A percentile compares a stretch with the other conserved stretches of the same genome.
Conservation (phyloP, 176 grass and related monocot genomes). For the Rhynchospora tenuis region DNA sequence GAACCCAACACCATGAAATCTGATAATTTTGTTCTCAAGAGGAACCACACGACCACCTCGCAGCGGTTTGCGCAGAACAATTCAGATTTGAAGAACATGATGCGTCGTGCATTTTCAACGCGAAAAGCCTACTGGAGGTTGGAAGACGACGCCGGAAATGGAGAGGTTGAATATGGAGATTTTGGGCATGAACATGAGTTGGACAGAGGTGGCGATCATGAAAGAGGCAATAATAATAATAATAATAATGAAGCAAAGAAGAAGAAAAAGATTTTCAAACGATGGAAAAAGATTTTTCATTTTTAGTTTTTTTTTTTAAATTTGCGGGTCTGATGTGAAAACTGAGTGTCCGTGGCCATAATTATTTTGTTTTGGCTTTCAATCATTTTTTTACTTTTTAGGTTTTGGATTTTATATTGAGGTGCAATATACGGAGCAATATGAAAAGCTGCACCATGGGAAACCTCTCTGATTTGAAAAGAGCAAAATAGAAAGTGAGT, state of each 20-base stretch:
- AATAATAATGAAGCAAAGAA: neutral
- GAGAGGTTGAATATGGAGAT: neutral
- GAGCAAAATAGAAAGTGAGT: neutral
- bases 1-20: neutral
- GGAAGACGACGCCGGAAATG: neutral
- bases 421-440: neutral
- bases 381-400: neutral
- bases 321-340: neutral
- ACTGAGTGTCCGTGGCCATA: neutral
- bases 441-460: neutral
- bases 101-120: conserved; percentile 18
- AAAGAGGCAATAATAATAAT: neutral
- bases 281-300: conserved; percentile 23
- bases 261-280: conserved; percentile 18
- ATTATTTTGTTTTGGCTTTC: neutral
- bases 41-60: conserved; percentile 14
- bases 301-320: neutral
- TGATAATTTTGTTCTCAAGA: neutral
- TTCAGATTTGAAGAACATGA: conserved; percentile 19
- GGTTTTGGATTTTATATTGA: neutral
- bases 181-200: neutral
- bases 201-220: neutral
- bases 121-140: conserved; percentile 18
- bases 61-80: neutral
- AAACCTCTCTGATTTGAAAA: neutral